These are phyloP conservation scores for Pyrus hybrid DNA, from an alignment of 331 rosid species.

Conservation along the genomic window DNA sequence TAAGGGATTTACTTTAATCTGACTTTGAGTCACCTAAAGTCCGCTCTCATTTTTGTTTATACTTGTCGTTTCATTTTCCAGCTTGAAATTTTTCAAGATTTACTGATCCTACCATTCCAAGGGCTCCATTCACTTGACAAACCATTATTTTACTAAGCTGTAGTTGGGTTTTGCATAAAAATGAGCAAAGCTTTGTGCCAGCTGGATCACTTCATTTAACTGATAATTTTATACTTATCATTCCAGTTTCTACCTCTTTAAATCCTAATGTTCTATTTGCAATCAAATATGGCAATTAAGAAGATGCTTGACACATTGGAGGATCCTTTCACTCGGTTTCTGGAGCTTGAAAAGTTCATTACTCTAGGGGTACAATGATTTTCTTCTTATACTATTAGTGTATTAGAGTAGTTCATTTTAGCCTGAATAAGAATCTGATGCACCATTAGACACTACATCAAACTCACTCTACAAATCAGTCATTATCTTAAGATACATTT, in stretches of 20 bases:
- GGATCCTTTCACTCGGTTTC: no score
- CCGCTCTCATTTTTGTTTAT: neutral
- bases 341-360: constrained; percentile 67
- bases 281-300: no score
- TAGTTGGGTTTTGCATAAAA: neutral
- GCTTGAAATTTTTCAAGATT: neutral
- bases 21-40: neutral
- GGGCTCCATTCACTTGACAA: neutral
- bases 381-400: constrained; percentile 15
- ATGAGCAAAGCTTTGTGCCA: neutral
- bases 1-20: neutral
- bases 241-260: no score
- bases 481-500: neutral
- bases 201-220: constrained; percentile 9
- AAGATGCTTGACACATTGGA: no score
- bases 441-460: neutral
- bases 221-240: no score
- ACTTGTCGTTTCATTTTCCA: neutral
- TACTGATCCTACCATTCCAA: neutral
- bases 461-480: neutral
- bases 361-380: constrained; percentile 66
- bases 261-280: no score
- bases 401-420: constrained; percentile 4
- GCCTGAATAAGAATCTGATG: constrained; percentile 1
- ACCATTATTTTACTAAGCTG: neutral